Base-by-base conservation (phyloP, 2,329 filamentous ascomycete genomes). In the Rachicladosporium sp. region DNA sequence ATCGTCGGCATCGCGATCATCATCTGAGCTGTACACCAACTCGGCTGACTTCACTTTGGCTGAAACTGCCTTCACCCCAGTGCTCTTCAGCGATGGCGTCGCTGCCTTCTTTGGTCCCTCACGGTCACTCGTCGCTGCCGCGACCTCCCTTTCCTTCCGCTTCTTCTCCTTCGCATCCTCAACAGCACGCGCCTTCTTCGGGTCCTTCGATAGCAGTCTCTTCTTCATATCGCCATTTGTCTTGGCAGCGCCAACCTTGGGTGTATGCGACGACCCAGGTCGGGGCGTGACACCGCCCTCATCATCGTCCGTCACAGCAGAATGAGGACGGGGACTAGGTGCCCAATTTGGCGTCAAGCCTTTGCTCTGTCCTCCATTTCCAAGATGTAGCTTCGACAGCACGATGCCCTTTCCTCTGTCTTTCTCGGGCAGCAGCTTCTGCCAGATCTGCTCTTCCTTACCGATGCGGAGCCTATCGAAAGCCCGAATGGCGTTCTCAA, bases 351-450 rank as follows among this genome's bases (percentile, higher is more conserved):
- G 55, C 13, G 54, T 57, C 9, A 47, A 41, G 10, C 46, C 43
- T 33, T 44, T 44, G 36, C 39, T 45, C 21, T 46, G 37, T 33
- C 44, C 43, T 31, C 48, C 35, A 33, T 41, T 48, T 36, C 63
- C 61, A 30, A 77, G 64, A 43, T 76, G 70, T 43, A 78, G 65
- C 40, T 69, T 70, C 32, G 76, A 80, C 27, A 80, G 59, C 31
- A 68, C 65, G 45, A 71, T 77, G 36, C 76, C 76, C 51, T 78
- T 76, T 33, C 72, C 72, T 46, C 76, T 68, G 50, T 80, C 74
- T 36, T 73, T 67, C 49, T 68, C 68, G 6, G 73, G 73, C 40
- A 80, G 63, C 43, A 80, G 61, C 47, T 65, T 65, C 58, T 80
- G 75, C 76, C 76, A 80, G 12, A 74, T 59, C 51, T 71, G 71